These are phyloP conservation scores for Leucocoprinus leucothites DNA, from an alignment of 768 basidiomycete genomes.

Conservation along the genomic window DNA sequence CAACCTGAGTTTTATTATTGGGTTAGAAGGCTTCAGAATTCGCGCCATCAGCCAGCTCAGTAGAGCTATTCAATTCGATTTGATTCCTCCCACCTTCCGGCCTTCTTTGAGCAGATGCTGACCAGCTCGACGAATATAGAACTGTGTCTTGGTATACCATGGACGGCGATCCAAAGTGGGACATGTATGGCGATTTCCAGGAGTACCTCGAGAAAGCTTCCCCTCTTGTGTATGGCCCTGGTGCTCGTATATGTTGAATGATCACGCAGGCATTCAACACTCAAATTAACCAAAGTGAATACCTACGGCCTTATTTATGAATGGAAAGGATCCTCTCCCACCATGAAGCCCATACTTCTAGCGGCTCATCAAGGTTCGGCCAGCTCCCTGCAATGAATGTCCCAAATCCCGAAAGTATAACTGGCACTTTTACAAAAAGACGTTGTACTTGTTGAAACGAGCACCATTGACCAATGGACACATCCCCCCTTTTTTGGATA, in stretches of 20 bases:
- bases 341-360: constrained; percentile 67
- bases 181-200: constrained; percentile 50
- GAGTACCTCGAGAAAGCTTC: constrained; percentile 48
- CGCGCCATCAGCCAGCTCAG: constrained; percentile 43
- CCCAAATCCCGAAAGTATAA: neutral
- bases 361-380: constrained; percentile 62
- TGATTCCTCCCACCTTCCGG: constrained; percentile 15
- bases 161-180: constrained; percentile 52
- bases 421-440: constrained; percentile 32
- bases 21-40: constrained; percentile 33
- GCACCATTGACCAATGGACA: constrained; percentile 54
- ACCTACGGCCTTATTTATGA: constrained; percentile 72
- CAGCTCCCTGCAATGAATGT: neutral
- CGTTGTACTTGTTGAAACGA: constrained; percentile 63
- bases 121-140: constrained; percentile 23
- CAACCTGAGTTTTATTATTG: constrained; percentile 26
- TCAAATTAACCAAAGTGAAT: constrained; percentile 68
- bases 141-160: constrained; percentile 54
- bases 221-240: constrained; percentile 57
- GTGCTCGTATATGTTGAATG: neutral
- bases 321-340: constrained; percentile 62
- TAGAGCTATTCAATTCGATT: constrained; percentile 48
- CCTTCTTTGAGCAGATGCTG: neutral
- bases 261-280: constrained; percentile 45
- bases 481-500: constrained; percentile 63